These are phyloP conservation scores for Evernia prunastri DNA, from an alignment of 495 filamentous ascomycete genomes.

Conservation along the genomic window DNA sequence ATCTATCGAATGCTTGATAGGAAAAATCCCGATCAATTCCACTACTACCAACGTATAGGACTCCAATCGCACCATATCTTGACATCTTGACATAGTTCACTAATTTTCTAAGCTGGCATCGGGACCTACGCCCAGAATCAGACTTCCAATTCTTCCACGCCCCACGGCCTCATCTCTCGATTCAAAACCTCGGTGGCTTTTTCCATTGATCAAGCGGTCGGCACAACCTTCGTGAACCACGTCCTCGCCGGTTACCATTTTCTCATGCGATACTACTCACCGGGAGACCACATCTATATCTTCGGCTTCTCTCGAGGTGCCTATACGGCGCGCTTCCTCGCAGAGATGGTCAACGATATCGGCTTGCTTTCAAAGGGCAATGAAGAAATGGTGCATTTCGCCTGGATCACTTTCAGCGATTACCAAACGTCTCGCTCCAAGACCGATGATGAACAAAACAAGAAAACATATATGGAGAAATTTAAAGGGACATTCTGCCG, in stretches of 20 bases:
- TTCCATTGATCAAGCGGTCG: background rate
- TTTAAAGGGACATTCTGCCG: conserved; percentile 78
- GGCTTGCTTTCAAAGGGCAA: conserved; percentile 71
- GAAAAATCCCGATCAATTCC: conserved; percentile 20
- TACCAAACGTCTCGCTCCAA: no score
- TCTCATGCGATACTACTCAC: conserved; percentile 72
- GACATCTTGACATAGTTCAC: no score
- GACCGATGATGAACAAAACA: no score
- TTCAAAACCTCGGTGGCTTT: background rate
- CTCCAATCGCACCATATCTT: background rate
- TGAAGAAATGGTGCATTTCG: conserved; percentile 73
- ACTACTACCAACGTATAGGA: conserved; percentile 28
- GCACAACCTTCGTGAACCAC: conserved; percentile 57
- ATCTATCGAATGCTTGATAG: conserved; percentile 32
- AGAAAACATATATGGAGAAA: no score
- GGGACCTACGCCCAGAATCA: conserved; percentile 1
- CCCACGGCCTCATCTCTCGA: background rate
- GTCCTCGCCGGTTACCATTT: conserved; percentile 81
- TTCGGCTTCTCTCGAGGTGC: conserved; percentile 78
- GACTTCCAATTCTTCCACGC: background rate
- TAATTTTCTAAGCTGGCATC: background rate
- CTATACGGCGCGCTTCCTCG: conserved; percentile 74
- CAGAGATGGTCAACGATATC: conserved; percentile 79
- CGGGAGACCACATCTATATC: conserved; percentile 67
- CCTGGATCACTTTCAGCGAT: no score